phyloP scores from a whole-genome alignment of 495 filamentous ascomycete species.

The Durotheca rogersii region DNA sequence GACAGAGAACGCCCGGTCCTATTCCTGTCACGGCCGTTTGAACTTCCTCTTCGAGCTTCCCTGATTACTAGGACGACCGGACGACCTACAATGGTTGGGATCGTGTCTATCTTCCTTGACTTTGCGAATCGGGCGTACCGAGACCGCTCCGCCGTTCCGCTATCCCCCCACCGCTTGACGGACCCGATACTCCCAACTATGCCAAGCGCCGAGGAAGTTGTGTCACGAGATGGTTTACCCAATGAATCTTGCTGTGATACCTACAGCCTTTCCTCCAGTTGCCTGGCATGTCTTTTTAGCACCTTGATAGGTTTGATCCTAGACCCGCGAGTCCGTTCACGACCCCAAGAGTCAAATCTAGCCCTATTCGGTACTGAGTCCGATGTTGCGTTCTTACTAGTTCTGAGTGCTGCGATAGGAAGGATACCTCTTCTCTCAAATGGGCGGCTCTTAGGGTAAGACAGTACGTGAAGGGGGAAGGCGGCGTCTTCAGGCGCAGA shows the following conservation, averaged over 20 bases:
- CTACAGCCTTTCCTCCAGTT: neutral
- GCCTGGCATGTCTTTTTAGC: neutral
- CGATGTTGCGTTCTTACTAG: too few relatives aligned
- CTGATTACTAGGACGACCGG: slow-evolving; percentile 30
- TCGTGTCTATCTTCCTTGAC: slow-evolving; percentile 1
- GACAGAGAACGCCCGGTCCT: slow-evolving; percentile 24
- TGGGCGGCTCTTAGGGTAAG: neutral
- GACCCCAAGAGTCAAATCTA: neutral
- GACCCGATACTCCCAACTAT: slow-evolving; percentile 4
- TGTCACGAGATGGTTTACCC: neutral
- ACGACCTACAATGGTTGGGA: slow-evolving; percentile 6
- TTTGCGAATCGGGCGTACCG: slow-evolving; percentile 12
- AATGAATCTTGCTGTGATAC: neutral
- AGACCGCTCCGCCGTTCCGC: slow-evolving; percentile 26
- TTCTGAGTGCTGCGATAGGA: neutral
- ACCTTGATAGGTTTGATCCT: slow-evolving; percentile 15
- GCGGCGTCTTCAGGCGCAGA: neutral
- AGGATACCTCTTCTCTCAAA: neutral
- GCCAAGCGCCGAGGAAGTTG: slow-evolving; percentile 21
- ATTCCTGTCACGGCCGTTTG: slow-evolving; percentile 20
- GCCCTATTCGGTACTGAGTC: slow-evolving; percentile 4
- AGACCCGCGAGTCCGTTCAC: slow-evolving; percentile 12
- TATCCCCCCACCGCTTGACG: slow-evolving; percentile 20
- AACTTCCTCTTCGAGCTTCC: slow-evolving; percentile 31
- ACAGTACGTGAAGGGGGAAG: neutral